These are phyloP conservation scores for Hanseniaspora gamundiae DNA, from an alignment of 1,139 yeast species.

Conservation along the genomic window DNA sequence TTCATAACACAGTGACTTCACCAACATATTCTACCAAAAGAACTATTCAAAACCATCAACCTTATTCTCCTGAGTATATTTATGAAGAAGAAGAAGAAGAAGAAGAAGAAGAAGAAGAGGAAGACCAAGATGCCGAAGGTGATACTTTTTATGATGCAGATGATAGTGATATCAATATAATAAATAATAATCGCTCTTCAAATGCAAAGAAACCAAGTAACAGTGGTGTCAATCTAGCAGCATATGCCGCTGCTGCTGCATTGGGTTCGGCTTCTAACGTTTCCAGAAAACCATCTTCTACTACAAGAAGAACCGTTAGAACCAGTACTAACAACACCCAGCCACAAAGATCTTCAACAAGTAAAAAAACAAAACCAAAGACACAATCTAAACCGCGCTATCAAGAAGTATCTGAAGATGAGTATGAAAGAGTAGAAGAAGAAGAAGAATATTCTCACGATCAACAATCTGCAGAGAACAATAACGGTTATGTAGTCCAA, in stretches of 20 bases:
- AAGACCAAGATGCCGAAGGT: neutral
- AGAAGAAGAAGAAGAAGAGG: neutral
- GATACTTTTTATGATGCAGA: conserved; percentile 1
- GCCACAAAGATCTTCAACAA: too few relatives aligned
- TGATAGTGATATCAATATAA: neutral
- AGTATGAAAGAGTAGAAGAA: too few relatives aligned
- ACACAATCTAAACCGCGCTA: neutral
- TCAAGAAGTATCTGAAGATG: too few relatives aligned
- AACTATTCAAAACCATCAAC: neutral
- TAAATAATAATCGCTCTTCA: too few relatives aligned
- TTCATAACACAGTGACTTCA: neutral
- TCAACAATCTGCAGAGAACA: neutral
- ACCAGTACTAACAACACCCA: too few relatives aligned
- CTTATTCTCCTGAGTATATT: neutral
- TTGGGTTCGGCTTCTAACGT: neutral
- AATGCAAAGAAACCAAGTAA: too few relatives aligned
- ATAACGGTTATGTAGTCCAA: neutral
- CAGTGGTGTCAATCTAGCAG: neutral
- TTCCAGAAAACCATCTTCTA: too few relatives aligned
- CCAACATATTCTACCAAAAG: neutral
- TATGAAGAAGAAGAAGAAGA: neutral
- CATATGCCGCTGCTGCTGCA: neutral
- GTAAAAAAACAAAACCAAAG: neutral
- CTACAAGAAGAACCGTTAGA: too few relatives aligned
- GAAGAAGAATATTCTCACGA: neutral